These are phyloP conservation scores for Escallonia rubra DNA, from an alignment of 129 eudicot species.

Conservation along the genomic window DNA sequence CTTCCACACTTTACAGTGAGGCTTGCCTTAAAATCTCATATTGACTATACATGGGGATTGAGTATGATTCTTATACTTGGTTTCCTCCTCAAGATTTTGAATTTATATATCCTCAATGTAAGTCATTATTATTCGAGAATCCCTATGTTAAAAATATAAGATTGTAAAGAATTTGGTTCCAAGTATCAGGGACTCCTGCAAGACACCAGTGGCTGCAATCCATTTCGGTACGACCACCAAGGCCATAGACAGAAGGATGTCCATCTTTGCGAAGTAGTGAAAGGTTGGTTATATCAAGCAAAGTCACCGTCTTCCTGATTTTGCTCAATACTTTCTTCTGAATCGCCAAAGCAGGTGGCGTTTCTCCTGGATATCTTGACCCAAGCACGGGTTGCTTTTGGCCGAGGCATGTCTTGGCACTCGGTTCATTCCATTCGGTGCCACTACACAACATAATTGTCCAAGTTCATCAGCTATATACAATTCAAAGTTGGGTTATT, in stretches of 20 bases:
- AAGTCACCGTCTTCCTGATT: constrained; percentile 53
- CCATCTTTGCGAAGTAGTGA: constrained; percentile 74
- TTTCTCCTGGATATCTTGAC: constrained; percentile 52
- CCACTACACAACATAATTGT: neutral
- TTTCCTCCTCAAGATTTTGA: no score
- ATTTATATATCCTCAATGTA: no score
- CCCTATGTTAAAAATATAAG: constrained; percentile 25
- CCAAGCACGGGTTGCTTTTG: constrained; percentile 49
- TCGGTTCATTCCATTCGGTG: no score
- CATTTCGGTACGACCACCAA: constrained; percentile 28
- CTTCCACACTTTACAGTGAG: no score
- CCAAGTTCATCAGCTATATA: neutral
- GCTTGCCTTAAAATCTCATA: no score
- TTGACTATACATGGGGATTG: no score
- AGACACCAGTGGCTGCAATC: constrained; percentile 98
- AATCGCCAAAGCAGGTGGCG: constrained; percentile 38
- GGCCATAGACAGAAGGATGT: constrained; percentile 73
- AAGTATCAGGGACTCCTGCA: constrained; percentile 85
- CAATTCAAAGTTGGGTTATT: no score
- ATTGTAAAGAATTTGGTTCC: constrained; percentile 75
- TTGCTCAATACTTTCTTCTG: constrained; percentile 47
- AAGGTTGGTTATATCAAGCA: constrained; percentile 65
- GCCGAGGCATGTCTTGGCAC: constrained; percentile 40
- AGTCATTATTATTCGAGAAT: no score
- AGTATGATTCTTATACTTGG: no score